Evolutionary conservation across 2,329 filamentous ascomycete species (phyloP).

Genomic region (Clonostachys chloroleuca): DNA sequence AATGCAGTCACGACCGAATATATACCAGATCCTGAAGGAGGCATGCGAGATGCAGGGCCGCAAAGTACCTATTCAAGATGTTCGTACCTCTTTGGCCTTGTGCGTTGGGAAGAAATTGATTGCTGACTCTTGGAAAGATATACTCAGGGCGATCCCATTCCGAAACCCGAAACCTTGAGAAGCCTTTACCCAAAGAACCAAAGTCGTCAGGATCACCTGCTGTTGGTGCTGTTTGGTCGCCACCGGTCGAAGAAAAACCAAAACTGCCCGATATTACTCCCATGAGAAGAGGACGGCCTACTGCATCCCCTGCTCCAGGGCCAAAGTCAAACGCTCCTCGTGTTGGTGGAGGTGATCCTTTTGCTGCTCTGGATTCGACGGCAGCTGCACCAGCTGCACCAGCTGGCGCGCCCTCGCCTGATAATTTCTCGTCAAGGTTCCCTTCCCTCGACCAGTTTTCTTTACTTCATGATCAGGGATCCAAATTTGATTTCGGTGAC

Average conservation of each 20-base stretch:
- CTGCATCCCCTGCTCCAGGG: constrained; percentile 28
- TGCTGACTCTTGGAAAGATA: constrained; percentile 45
- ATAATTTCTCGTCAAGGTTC: constrained; percentile 82
- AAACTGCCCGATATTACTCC: constrained; percentile 84
- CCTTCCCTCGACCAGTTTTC: constrained; percentile 93
- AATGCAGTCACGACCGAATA: constrained; percentile 75
- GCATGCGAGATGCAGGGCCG: constrained; percentile 85
- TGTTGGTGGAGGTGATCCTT: constrained; percentile 63
- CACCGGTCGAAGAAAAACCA: constrained; percentile 66
- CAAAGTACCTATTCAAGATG: constrained; percentile 83
- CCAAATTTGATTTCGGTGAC: constrained; percentile 77
- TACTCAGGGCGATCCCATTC: constrained; percentile 62
- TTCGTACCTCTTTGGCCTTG: constrained; percentile 36
- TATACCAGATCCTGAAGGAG: constrained; percentile 88
- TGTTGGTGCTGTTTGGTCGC: constrained; percentile 77
- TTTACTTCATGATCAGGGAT: constrained; percentile 76
- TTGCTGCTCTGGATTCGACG: constrained; percentile 78
- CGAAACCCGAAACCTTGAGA: constrained; percentile 48
- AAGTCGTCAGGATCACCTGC: constrained; percentile 46
- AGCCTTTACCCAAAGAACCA: constrained; percentile 50
- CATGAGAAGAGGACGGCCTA: constrained; percentile 79
- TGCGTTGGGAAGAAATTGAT: neutral
- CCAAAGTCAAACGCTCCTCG: constrained; percentile 50
- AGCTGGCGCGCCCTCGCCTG: constrained; percentile 21
- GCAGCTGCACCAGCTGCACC: constrained; percentile 20